phyloP scores from a whole-genome alignment of 1,284 basidiomycete genomes.

The Megacollybia platyphylla region DNA sequence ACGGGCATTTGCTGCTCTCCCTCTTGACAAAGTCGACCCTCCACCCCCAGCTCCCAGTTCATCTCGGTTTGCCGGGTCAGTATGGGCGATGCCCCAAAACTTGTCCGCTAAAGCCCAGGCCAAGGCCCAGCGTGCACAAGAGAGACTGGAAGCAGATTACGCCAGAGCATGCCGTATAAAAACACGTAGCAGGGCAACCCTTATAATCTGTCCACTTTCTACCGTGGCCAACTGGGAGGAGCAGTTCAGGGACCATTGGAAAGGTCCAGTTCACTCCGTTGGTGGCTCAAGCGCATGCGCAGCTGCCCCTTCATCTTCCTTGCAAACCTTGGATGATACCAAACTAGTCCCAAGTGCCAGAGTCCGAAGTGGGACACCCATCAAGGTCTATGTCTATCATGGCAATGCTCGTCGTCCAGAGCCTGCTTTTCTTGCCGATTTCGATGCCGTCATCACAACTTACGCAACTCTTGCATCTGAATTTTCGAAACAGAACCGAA shows the following conservation, averaged over 20 bases:
- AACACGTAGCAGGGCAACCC: slow-evolving; percentile 74
- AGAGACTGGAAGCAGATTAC: slow-evolving; percentile 58
- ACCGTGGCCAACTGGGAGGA: slow-evolving; percentile 99
- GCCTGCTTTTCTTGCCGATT: slow-evolving; percentile 75
- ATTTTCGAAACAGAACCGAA: slow-evolving; percentile 80
- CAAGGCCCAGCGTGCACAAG: slow-evolving; percentile 49
- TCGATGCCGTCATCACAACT: slow-evolving; percentile 96
- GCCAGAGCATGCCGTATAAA: slow-evolving; percentile 64
- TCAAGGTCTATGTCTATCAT: slow-evolving; percentile 92
- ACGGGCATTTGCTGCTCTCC: slow-evolving; percentile 47
- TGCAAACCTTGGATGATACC: slow-evolving; percentile 15
- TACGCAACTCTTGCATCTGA: slow-evolving; percentile 94
- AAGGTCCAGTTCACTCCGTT: slow-evolving; percentile 67
- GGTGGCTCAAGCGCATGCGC: slow-evolving; percentile 46
- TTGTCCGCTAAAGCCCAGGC: slow-evolving; percentile 43
- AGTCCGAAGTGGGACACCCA: slow-evolving; percentile 32
- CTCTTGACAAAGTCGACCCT: slow-evolving; percentile 30
- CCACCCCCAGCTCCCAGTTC: slow-evolving; percentile 34
- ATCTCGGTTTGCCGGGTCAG: slow-evolving; percentile 61
- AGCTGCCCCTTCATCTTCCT: slow-evolving; percentile 11
- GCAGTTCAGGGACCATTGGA: slow-evolving; percentile 94
- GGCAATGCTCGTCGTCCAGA: slow-evolving; percentile 84
- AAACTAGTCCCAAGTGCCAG: slow-evolving; percentile 22
- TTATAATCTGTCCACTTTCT: slow-evolving; percentile 95
- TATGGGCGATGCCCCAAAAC: slow-evolving; percentile 72